Conservation (phyloP, 495 filamentous ascomycete species). For the Hyaloscypha variabilis region DNA sequence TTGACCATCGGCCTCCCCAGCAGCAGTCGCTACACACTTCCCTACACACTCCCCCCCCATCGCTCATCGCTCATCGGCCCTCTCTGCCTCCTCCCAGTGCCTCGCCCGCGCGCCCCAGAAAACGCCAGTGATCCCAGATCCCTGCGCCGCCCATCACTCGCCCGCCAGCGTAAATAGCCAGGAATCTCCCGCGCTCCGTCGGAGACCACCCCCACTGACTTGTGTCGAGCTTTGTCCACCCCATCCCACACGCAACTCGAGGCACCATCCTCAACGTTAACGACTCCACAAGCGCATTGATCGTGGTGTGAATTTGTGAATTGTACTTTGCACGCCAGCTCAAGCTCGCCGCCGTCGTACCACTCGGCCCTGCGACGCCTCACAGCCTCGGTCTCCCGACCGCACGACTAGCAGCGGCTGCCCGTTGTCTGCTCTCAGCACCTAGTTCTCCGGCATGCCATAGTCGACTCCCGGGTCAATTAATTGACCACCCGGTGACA, state of each 20-base stretch:
- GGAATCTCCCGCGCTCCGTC: background rate
- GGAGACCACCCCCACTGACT: background rate
- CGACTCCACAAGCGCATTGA: conserved; percentile 23
- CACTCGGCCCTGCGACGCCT: background rate
- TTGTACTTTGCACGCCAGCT: background rate
- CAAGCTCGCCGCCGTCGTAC: conserved; percentile 6
- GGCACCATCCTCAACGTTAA: background rate
- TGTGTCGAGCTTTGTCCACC: conserved; percentile 4
- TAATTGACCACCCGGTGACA: conserved; percentile 29
- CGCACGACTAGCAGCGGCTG: background rate
- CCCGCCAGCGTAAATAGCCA: background rate
- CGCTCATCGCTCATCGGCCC: too few relatives aligned
- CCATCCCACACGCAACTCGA: conserved; percentile 13
- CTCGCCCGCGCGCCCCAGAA: background rate
- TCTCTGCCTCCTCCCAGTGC: background rate
- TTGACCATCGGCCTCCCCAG: background rate
- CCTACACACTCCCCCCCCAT: too few relatives aligned
- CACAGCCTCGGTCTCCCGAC: background rate
- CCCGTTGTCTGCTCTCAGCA: background rate
- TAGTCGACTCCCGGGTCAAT: conserved; percentile 27
- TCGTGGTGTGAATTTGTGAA: background rate
- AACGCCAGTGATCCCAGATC: background rate
- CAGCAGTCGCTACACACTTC: too few relatives aligned
- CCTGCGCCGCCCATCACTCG: background rate
- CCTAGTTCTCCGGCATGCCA: conserved; percentile 27